Base-by-base conservation (phyloP, 2,329 filamentous ascomycete species). In the Pestalotiopsis sp. region DNA sequence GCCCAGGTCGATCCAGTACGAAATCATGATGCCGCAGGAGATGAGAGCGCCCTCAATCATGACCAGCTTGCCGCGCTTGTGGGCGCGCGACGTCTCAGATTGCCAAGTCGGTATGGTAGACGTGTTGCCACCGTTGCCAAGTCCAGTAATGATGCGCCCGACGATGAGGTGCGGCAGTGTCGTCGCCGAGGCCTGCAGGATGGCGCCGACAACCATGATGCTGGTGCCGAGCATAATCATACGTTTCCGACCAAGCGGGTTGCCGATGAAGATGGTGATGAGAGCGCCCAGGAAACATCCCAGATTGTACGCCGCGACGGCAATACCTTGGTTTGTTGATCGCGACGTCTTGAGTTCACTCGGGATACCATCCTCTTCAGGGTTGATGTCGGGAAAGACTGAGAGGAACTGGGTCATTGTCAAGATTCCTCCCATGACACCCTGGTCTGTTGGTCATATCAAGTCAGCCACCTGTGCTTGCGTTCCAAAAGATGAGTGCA, bases 381-480 rank as follows among this genome's bases (percentile, higher is more conserved):
- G 83, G 74, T 89, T 85, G 70, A 88, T 87, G 49, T 82, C 75
- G 0, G 87, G 88, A 71, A 90, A 90, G 17, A 81, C 79, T 2
- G 78, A 73, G 2, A 89, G 81, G 73, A 92, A 93, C 11, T 85
- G 84, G 23, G 85, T 80, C 74, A 95, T 86, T 3, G 91, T 93
- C 68, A 95, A 82, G 71, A 95, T 89, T 68, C 90, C 90, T 60
- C 91, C 92, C 85, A 93, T 94, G 11, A 93, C 91, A 76, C 92
- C 90, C 79, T 92, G 91, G 78, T 93, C 92, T 90, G 86, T 12
- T 85, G 79, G 57, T 79, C 83, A 72, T 67, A 20, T 7, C 9
- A 68, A 66, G 52, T 17, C 13, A 0, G 38, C n/a, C 23, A n/a
- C 11, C n/a, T 25, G 25, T 59, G 12, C 5, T 13, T 59, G 17